Evolutionary conservation across 2,329 filamentous ascomycete genomes (phyloP).

Genomic region (Exutisphaerella laricina): DNA sequence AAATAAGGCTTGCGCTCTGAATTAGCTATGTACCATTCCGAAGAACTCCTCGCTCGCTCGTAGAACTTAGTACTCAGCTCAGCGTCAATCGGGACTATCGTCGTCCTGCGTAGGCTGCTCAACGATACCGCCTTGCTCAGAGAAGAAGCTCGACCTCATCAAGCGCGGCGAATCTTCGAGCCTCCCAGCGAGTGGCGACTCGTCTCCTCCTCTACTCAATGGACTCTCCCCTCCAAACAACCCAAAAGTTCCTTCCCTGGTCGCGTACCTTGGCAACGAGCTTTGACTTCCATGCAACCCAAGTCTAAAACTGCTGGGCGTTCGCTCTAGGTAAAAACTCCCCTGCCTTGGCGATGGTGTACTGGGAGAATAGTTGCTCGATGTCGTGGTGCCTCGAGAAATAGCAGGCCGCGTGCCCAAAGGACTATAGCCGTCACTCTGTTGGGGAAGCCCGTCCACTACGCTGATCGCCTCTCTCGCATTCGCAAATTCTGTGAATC

Average conservation of each 20-base stretch:
- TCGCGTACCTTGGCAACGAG: neutral
- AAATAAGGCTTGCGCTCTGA: no score
- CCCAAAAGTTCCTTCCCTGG: conserved; percentile 2
- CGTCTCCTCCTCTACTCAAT: neutral
- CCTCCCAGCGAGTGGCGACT: neutral
- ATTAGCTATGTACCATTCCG: no score
- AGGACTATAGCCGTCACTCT: conserved; percentile 1
- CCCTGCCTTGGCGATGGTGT: conserved; percentile 8
- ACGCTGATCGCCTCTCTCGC: conserved; percentile 5
- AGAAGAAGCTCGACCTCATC: conserved; percentile 3
- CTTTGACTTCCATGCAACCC: neutral
- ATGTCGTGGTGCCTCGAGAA: neutral
- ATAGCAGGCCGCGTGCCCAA: conserved; percentile 1
- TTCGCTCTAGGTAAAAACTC: conserved; percentile 9
- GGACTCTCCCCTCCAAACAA: conserved; percentile 1
- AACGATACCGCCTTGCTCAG: neutral
- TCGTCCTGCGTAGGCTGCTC: no score
- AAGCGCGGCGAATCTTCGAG: neutral
- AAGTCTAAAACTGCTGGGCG: conserved; percentile 8
- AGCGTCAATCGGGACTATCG: no score
- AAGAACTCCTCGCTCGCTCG: no score
- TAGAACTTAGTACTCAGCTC: no score
- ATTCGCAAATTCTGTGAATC: conserved; percentile 1
- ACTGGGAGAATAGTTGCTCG: neutral
- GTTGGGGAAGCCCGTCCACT: conserved; percentile 1